These are phyloP conservation scores for Platismatia glauca DNA, from an alignment of 495 filamentous ascomycete species.

Conservation along the genomic window DNA sequence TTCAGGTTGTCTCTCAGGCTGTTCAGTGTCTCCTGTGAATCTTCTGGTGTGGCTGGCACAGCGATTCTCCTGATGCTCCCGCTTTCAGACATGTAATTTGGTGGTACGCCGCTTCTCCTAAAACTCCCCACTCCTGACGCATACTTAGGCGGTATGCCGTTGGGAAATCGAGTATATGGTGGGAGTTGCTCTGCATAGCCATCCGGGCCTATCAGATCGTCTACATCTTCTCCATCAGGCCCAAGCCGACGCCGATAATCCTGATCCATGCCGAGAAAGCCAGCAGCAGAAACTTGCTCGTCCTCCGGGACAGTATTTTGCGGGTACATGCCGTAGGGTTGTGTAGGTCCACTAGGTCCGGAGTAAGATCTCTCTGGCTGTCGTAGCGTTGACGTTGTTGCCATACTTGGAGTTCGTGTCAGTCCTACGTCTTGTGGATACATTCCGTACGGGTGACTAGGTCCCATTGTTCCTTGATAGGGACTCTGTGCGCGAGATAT, in stretches of 20 bases:
- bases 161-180: slow-evolving; percentile 76
- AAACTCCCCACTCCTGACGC: slow-evolving; percentile 6
- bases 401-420: slow-evolving; percentile 53
- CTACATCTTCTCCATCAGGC: slow-evolving; percentile 75
- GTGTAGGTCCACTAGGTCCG: slow-evolving; percentile 63
- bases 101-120: neutral
- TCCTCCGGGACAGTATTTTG: slow-evolving; percentile 59
- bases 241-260: slow-evolving; percentile 62
- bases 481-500: slow-evolving; percentile 41
- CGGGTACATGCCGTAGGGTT: slow-evolving; percentile 79
- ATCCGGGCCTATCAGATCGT: slow-evolving; percentile 79
- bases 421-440: slow-evolving; percentile 44
- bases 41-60: neutral
- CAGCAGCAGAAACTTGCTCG: slow-evolving; percentile 37
- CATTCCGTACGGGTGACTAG: slow-evolving; percentile 49
- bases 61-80: slow-evolving; percentile 5
- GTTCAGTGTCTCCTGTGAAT: slow-evolving; percentile 12
- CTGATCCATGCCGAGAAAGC: slow-evolving; percentile 58
- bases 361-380: slow-evolving; percentile 50
- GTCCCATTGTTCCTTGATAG: slow-evolving; percentile 46
- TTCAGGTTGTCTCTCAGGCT: neutral
- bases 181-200: slow-evolving; percentile 86
- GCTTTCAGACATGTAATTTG: slow-evolving; percentile 1
- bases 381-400: slow-evolving; percentile 52
- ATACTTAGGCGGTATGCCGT: slow-evolving; percentile 34